A percentile compares a stretch with the other conserved stretches of the same genome.
phyloP scores from a whole-genome alignment of 495 filamentous ascomycete genomes.

The Polyplosphaeria fusca region DNA sequence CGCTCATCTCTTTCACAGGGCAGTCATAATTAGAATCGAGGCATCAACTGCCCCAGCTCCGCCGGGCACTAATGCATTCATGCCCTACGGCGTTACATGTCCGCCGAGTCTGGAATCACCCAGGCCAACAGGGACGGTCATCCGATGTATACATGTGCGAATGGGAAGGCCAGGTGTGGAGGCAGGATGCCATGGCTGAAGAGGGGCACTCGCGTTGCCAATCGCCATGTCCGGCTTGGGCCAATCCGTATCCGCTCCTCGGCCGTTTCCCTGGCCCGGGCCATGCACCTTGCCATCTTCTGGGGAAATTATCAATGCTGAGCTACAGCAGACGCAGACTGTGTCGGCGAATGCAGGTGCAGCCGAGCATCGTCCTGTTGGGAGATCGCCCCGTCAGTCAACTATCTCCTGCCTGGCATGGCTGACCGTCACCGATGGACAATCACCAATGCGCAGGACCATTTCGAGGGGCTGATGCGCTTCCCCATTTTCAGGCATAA shows the following conservation, averaged over 20 bases:
- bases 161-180: slow-evolving; percentile 14
- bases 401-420: slow-evolving; percentile 18
- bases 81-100: slow-evolving; percentile 16
- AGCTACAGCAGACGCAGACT: slow-evolving; percentile 16
- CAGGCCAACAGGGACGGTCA: slow-evolving; percentile 4
- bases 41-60: not conserved
- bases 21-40: slow-evolving; percentile 9
- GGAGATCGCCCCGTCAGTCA: slow-evolving; percentile 17
- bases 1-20: not conserved
- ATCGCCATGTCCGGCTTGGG: slow-evolving; percentile 3
- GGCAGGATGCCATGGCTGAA: slow-evolving; percentile 12
- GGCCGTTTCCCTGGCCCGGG: slow-evolving; percentile 11
- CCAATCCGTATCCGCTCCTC: slow-evolving; percentile 20
- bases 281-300: not conserved
- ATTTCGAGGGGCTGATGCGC: slow-evolving; percentile 24
- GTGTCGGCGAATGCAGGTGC: slow-evolving; percentile 10
- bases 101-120: not conserved
- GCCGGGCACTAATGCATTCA: slow-evolving; percentile 28
- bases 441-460: slow-evolving; percentile 13
- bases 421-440: slow-evolving; percentile 14
- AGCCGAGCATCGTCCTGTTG: not conserved
- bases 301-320: slow-evolving; percentile 9
- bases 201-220: slow-evolving; percentile 12
- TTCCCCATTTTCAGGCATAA: slow-evolving; percentile 32
- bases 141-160: slow-evolving; percentile 12